Conservation (phyloP, 208 protist species). For the Phytomonas sp. region DNA sequence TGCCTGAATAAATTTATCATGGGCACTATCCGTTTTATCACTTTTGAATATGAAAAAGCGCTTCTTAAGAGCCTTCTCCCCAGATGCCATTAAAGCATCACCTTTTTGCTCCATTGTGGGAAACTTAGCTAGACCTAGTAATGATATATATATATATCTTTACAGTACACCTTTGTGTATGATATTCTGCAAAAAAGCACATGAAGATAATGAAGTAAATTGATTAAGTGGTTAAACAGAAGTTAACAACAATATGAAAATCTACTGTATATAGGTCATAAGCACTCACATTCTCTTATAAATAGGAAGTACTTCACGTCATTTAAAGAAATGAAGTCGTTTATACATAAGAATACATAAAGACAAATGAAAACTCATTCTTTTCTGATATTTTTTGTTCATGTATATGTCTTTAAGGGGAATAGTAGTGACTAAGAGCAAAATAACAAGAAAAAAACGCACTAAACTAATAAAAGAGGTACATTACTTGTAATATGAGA, state of each 20-base stretch:
- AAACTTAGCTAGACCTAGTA: neutral
- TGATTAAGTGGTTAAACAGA: neutral
- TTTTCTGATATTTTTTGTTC: neutral
- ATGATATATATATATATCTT: conserved; percentile 17
- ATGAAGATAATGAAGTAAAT: conserved; percentile 1
- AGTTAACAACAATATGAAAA: neutral
- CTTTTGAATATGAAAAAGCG: conserved; percentile 54
- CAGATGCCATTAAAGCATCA: conserved; percentile 64
- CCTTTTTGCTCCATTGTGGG: conserved; percentile 48
- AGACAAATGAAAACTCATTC: conserved; percentile 10
- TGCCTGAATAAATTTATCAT: conserved; percentile 70
- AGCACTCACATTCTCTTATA: neutral
- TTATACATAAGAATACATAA: conserved; percentile 10
- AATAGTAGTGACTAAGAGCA: conserved; percentile 4
- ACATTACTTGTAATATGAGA: neutral
- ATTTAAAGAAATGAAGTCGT: neutral
- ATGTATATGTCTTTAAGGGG: neutral
- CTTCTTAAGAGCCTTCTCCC: conserved; percentile 64
- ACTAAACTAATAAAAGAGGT: neutral
- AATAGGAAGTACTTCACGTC: neutral
- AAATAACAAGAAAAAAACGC: conserved; percentile 8
- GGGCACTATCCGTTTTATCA: conserved; percentile 57
- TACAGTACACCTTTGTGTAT: conserved; percentile 4
- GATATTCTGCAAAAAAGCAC: neutral
- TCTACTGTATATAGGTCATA: neutral